Conservation (phyloP, 306 rosid species). For the Dalbergia oliveri region DNA sequence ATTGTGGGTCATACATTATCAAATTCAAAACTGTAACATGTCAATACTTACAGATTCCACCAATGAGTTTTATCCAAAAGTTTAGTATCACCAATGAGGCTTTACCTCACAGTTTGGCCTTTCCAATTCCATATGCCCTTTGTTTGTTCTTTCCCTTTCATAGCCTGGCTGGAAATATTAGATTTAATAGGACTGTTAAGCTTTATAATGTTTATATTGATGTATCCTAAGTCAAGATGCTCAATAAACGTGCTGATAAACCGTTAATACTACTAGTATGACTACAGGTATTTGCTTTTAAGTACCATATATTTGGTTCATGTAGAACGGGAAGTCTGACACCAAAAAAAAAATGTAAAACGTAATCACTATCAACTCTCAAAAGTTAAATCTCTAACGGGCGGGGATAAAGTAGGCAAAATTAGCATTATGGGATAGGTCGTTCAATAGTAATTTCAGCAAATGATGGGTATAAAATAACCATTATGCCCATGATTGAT, state of each 20-base stretch:
- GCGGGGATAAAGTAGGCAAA: background rate
- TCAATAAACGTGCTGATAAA: background rate
- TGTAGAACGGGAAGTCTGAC: background rate
- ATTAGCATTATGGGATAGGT: background rate
- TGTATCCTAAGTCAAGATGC: slow-evolving; percentile 22
- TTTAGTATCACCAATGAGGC: background rate
- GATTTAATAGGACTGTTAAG: slow-evolving; percentile 15
- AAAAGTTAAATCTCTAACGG: background rate
- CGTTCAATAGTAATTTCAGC: background rate
- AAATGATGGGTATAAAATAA: background rate
- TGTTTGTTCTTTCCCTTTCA: background rate
- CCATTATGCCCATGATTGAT: too few species aligned
- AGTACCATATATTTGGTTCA: background rate
- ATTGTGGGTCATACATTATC: slow-evolving; percentile 39
- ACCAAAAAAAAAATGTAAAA: background rate
- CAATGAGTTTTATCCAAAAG: background rate
- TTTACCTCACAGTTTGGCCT: slow-evolving; percentile 5
- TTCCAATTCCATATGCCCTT: background rate
- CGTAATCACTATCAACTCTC: background rate
- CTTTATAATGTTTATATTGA: background rate
- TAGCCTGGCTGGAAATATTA: background rate
- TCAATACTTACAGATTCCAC: background rate
- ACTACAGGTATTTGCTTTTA: background rate
- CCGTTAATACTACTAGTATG: background rate
- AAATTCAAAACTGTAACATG: background rate